Evolutionary conservation across 2,329 filamentous ascomycete species (phyloP), one percentile per base, ranked within the genome.

Genomic region (Ceratocystis papillata): DNA sequence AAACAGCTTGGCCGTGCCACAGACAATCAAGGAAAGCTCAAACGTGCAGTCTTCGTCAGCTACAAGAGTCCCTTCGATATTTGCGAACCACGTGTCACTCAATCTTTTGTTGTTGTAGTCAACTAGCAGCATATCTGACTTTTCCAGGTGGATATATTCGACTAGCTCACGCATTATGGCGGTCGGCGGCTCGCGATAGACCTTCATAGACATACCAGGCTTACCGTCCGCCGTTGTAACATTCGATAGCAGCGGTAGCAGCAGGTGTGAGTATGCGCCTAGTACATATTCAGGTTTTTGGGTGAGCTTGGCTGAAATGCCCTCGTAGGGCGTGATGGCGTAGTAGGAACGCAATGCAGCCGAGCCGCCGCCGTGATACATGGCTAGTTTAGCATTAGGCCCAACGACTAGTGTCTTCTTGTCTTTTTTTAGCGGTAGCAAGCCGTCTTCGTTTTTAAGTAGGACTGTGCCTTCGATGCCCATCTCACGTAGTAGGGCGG

Each of bases 401-500:
- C 82, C 82, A 37, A 85, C 76, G 37, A 85, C 75, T 25, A 83
- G 76, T 0, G 81, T 83, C 76, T 83, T 85, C 70, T 83, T 85
- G 48, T 82, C 77, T 71, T 84, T 86, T 44, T 80, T 80, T 2
- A 87, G 73, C 0, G 88, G 88, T 1, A 92, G 77, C 0, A 86
- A 73, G 15, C 77, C 77, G 46, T 80, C 80, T 12, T 89, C 81
- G 69, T 92, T 92, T 76, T 90, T 90, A 62, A 91, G 76, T 12
- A 92, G 78, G 1, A 90, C 87, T 7, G 89, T 84, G 2, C 84
- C 84, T 72, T 90, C 86, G 3, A 84, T 81, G 20, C 86, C 87
- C 28, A 88, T 79, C 65, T 80, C 79, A 20, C 88, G 80, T 25
- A 90, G 80, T 59, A 90, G 77, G 17, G 79, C 80, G 3, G 85